Evolutionary conservation across 2,329 filamentous ascomycete genomes (phyloP), one percentile per base, ranked within the genome.

Genomic region (Diaporthe sp.): DNA sequence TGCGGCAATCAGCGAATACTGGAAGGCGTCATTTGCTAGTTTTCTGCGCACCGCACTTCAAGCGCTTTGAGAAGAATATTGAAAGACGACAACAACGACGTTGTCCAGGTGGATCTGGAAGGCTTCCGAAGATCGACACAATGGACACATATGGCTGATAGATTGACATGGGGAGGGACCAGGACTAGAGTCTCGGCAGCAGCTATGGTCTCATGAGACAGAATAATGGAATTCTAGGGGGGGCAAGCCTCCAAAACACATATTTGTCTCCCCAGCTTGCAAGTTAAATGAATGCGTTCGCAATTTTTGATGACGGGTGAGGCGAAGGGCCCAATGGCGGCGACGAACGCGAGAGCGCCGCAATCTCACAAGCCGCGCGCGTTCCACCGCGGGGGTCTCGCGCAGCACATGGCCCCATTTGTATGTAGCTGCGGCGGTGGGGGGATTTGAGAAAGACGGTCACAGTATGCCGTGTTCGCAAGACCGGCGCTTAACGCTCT

Each of bases 1-100:
- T 68, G 62, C 69, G 73, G 75, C 75, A 75, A 75, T 75, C 72
- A 77, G 73, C 75, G 65, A 73, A 59, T 58, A 65, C 61, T 70
- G 58, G 65, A 55, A 59, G 62, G 73, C 67, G 65, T 76, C 44
- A 67, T 73, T 65, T 73, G 73, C 69, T 75, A 65, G 15, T 17
- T 49, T 39, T 19, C 53, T 67, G 39, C 42, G 72, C 44, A 62
- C 51, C 58, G 68, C 57, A 37, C 34, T 59, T 67, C 37, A 67
- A 62, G 65, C 61, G 59, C 67, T 67, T 53, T 59, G 10, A 13
- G 49, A n/a, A 31, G 49, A 22, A 31, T 34, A 44, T 55, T 42
- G 57, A 46, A 65, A 46, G 12, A 25, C n/a, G 13, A 28, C 22
- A 15, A 31, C 34, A n/a, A 28, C 15, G n/a, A 31, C 34, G 17